Percentiles rank a stretch among this genome's conserved stretches.
These are phyloP conservation scores for Fusarium secorum DNA, from an alignment of 2,329 filamentous ascomycete genomes.

Conservation along the genomic window DNA sequence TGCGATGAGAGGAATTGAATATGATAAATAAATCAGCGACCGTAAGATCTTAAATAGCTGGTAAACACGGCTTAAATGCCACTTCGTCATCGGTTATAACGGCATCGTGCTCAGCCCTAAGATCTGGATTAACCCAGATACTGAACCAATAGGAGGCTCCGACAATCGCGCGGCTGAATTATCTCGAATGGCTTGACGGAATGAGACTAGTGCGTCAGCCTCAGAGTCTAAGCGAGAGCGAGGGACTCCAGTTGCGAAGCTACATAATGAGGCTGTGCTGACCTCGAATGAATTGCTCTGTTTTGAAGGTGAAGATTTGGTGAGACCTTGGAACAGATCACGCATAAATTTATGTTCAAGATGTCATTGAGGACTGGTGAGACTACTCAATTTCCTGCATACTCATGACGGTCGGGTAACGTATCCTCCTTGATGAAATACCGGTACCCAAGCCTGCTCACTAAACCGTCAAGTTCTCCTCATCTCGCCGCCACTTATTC, in stretches of 20 bases:
- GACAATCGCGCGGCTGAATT: background rate
- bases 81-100: slow-evolving; percentile 28
- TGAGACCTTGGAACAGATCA: rapidly evolving
- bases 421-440: rapidly evolving
- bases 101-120: slow-evolving; percentile 25
- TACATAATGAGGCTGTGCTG: background rate
- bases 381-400: background rate
- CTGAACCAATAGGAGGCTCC: slow-evolving; percentile 3
- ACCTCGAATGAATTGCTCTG: background rate
- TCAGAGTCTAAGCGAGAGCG: slow-evolving; percentile 4
- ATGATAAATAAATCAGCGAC: background rate
- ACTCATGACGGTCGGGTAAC: rapidly evolving
- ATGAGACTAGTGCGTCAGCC: background rate
- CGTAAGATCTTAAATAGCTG: slow-evolving; percentile 4
- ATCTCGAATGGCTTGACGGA: slow-evolving; percentile 14
- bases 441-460: rapidly evolving
- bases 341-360: rapidly evolving
- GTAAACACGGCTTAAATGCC: background rate
- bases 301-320: rapidly evolving
- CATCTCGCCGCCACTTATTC: background rate
- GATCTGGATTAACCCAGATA: background rate
- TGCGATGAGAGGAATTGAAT: background rate
- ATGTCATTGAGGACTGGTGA: rapidly evolving
- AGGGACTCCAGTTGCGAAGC: background rate
- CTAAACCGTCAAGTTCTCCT: background rate